Base-by-base conservation (phyloP, 441 rosid genomes). In the Biscutella auriculata region DNA sequence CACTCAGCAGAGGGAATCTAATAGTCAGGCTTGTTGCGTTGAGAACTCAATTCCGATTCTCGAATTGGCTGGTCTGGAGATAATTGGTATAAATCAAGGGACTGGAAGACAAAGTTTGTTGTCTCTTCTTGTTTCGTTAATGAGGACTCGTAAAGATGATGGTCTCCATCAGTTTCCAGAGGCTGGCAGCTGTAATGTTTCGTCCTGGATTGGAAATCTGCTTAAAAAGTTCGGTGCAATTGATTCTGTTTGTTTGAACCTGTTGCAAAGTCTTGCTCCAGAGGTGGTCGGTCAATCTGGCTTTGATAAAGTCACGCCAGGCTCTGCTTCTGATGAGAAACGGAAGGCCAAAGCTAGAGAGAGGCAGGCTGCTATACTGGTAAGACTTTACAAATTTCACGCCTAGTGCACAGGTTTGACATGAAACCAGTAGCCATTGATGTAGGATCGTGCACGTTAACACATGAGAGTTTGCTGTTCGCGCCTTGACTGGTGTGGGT, bases 281-380 rank as follows among this genome's bases (percentile, higher is more conserved):
- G 92, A 83, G 66, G 73, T 88, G 60, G 81, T 87, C 29, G 41
- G 77, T 70, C 81, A 79, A 34, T 70, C 73, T 47, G 54, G 27
- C 55, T 39, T 55, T 59, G 84, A 74, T 59, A 59, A 44, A 33
- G 72, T 53, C 45, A 62, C 61, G 25, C 45, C 70, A 46, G 73
- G 64, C 45, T 74, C 82, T 46, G 45, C 89, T 68, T 86, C 86
- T 58, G 70, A 69, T 63, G 95, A 86, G 73, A 82, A 67, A 70
- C 94, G 83, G 72, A 90, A 88, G 82, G 95, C 90, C 10, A 85
- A 77, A 77, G 97, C 96, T 55, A 86, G 92, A 40, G 88, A 90
- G 73, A 83, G 87, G 70, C 97, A 94, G 78, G 99, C 96, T 66
- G 95, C 95, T 44, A 67, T 90, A 56, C 36, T 90, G 97, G 99